Evolutionary conservation across 352 stramenopile species (phyloP).

Genomic region (Phytophthora pistaciae): DNA sequence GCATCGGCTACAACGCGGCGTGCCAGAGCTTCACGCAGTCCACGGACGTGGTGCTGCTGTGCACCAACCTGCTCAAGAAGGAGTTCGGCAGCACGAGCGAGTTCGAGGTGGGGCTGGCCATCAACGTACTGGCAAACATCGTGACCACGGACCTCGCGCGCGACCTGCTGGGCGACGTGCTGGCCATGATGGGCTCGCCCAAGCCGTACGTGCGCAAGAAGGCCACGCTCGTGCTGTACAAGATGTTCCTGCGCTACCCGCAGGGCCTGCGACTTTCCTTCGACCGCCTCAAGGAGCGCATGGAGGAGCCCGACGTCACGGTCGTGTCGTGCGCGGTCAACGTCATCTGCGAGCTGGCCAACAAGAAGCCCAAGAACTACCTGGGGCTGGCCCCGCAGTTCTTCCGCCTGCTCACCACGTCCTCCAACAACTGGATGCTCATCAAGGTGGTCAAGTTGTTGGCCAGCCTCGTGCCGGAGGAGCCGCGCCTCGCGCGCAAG

Average conservation of each 20-base stretch:
- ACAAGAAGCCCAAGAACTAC: constrained; percentile 99
- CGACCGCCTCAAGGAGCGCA: constrained; percentile 96
- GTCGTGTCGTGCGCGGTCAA: constrained; percentile 99
- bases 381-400: constrained; percentile 97
- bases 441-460: constrained; percentile 99
- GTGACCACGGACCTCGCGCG: constrained; percentile 96
- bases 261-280: constrained; percentile 98
- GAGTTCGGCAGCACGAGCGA: constrained; percentile 92
- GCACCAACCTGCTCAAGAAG: constrained; percentile 99
- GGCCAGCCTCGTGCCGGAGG: constrained; percentile 96
- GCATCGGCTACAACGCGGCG: constrained; percentile 96
- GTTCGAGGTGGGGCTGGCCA: constrained; percentile 97
- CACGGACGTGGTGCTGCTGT: constrained; percentile 98
- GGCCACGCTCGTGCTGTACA: constrained; percentile 98
- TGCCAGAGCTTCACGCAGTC: constrained; percentile 97
- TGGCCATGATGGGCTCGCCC: constrained; percentile 94
- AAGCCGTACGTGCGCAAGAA: constrained; percentile 99
- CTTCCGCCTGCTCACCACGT: constrained; percentile 98
- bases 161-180: constrained; percentile 93
- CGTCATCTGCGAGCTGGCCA: constrained; percentile 98
- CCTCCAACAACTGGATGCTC: constrained; percentile 99
- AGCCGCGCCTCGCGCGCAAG: constrained; percentile 98
- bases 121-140: constrained; percentile 99
- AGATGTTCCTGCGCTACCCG: constrained; percentile 99
- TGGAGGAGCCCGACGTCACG: constrained; percentile 96